Evolutionary conservation across 164 flowering plant species (phyloP).

Genomic region (Vitis cinerea): DNA sequence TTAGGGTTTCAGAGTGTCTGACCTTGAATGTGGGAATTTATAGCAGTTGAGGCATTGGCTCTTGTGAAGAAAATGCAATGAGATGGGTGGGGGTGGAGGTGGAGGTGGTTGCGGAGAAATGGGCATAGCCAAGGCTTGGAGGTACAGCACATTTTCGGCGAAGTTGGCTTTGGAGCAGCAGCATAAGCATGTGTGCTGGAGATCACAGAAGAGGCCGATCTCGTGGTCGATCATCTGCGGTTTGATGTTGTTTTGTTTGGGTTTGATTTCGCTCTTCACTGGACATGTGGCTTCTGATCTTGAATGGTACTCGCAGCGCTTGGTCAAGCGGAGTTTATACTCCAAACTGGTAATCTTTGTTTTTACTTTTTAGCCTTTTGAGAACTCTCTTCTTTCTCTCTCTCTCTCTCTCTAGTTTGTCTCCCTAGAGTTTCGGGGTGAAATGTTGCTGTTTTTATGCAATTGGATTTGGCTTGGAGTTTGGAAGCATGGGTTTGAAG

Average conservation of each 20-base stretch:
- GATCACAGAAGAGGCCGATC: conserved; percentile 35
- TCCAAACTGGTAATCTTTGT: conserved; percentile 32
- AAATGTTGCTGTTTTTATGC: not conserved
- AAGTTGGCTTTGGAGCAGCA: conserved; percentile 34
- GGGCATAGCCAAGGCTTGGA: conserved; percentile 34
- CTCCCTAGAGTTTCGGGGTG: not conserved
- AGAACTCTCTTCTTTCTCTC: too few relatives aligned
- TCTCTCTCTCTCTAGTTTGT: not conserved
- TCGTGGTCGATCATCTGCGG: conserved; percentile 70
- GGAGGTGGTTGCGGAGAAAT: conserved; percentile 4
- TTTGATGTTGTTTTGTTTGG: conserved; percentile 65
- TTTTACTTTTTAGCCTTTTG: not conserved
- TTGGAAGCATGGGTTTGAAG: too few relatives aligned
- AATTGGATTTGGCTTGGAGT: not conserved
- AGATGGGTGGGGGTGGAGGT: conserved; percentile 6
- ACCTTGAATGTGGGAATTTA: too few relatives aligned
- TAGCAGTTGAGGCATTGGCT: conserved; percentile 2
- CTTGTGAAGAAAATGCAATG: not conserved
- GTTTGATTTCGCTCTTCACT: conserved; percentile 76
- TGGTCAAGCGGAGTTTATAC: conserved; percentile 40
- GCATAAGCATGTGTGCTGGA: conserved; percentile 31
- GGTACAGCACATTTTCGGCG: conserved; percentile 19
- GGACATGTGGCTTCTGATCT: conserved; percentile 82
- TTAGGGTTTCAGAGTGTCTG: too few relatives aligned
- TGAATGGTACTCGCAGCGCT: conserved; percentile 78